Conservation (phyloP, 2,329 filamentous ascomycete genomes). For the Fusarium palustre region DNA sequence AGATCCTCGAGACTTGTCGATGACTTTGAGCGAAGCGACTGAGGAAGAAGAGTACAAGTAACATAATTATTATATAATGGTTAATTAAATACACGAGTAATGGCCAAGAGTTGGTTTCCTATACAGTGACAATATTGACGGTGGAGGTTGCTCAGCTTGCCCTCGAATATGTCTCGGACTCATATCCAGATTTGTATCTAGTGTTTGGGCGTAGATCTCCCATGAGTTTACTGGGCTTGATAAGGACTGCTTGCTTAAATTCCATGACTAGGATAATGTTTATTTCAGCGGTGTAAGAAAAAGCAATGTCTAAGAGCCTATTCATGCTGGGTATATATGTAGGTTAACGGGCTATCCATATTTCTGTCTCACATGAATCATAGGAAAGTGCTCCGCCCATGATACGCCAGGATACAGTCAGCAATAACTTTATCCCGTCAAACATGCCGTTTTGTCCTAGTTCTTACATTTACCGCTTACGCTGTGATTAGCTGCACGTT, state of each 20-base stretch:
- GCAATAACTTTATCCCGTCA: background rate
- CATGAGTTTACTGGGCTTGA: background rate
- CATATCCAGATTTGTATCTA: background rate
- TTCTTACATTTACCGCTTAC: background rate
- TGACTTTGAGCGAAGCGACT: slow-evolving; percentile 26
- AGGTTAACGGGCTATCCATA: background rate
- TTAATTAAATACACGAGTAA: background rate
- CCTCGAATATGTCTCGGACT: background rate
- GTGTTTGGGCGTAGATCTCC: background rate
- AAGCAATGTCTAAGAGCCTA: background rate
- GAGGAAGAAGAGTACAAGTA: slow-evolving; percentile 11
- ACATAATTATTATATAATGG: background rate
- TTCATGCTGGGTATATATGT: background rate
- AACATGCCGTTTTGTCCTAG: background rate
- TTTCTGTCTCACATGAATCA: background rate
- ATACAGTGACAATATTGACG: background rate
- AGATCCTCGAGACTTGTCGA: slow-evolving; percentile 6
- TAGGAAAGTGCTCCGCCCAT: background rate
- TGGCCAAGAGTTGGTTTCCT: background rate
- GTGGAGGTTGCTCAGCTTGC: background rate
- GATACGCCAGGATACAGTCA: background rate
- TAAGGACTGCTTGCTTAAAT: no score
- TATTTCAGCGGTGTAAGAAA: background rate
- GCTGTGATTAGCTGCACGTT: no score
- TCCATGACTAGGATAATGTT: background rate